Base-by-base conservation (phyloP, 2,329 filamentous ascomycete species). In the Xylaria arbuscula region DNA sequence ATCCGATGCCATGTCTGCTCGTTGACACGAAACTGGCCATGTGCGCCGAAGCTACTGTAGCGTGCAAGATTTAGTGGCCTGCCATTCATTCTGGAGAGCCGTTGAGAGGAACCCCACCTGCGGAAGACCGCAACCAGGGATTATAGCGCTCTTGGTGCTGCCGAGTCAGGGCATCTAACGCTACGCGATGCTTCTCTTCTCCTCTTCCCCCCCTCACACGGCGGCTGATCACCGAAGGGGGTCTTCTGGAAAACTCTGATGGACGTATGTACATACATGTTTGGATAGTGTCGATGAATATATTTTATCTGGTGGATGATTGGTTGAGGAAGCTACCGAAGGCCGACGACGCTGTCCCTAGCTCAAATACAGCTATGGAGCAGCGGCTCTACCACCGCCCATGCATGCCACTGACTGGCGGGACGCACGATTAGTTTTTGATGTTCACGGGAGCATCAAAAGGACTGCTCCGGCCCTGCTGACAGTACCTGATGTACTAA, bases 151-250 rank as follows among this genome's bases (percentile, higher is more conserved):
- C 42, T 57, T 61, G 62, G 62, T 53, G 24, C 53, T 22, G 22
- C 56, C 56, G 60, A 68, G 66, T 71, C 60, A 67, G 63, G 34
- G 24, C n/a, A 47, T 50, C 59, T 65, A 62, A 53, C 62, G 38
- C 53, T 62, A 62, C 19, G 36, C 24, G 15, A 15, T 55, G 22
- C 9, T 9, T 38, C 15, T 45, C 3, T n/a, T 45, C 17, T 45
- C 17, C 42, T 45, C 42, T 45, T 42, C 38, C 17, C 38, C 13
- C 13, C 15, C 13, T 45, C 11, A 28, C 22, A 22, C 24, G 34
- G 53, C 28, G 53, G 40, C 54, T 38, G 53, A 24, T n/a, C 8
- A 57, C 32, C 55, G 38, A n/a, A 45, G n/a, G 38, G n/a, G 55
- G 28, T 5, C 15, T 32, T 13, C 32, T 10, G 55, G 24, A 45